Evolutionary conservation across 2,329 filamentous ascomycete species (phyloP).

Genomic region (Diaporthe velutina): DNA sequence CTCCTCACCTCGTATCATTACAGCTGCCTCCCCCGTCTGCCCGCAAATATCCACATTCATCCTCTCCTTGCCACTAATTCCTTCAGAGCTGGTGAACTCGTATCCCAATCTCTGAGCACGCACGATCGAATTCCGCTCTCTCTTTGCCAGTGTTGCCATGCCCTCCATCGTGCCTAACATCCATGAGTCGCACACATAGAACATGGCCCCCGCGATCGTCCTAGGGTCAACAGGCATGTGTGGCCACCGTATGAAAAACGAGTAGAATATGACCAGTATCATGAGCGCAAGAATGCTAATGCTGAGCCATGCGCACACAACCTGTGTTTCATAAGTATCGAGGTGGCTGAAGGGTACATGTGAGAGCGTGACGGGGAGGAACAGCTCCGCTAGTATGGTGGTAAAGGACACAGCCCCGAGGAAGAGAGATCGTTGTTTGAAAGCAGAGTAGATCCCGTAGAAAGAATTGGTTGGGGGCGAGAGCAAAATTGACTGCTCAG

Average conservation of each 20-base stretch:
- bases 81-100: conserved; percentile 49
- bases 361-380: conserved; percentile 53
- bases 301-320: conserved; percentile 50
- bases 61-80: conserved; percentile 44
- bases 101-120: conserved; percentile 48
- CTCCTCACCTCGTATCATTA: not conserved
- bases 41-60: conserved; percentile 46
- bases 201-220: conserved; percentile 52
- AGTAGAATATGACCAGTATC: conserved; percentile 49
- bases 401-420: conserved; percentile 49
- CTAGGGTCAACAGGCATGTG: conserved; percentile 53
- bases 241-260: conserved; percentile 52
- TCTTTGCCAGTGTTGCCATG: conserved; percentile 45
- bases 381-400: conserved; percentile 51
- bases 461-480: conserved; percentile 49
- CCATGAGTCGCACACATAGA: conserved; percentile 51
- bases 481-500: conserved; percentile 51
- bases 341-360: conserved; percentile 54
- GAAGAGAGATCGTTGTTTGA: conserved; percentile 49
- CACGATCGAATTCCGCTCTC: conserved; percentile 49
- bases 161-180: conserved; percentile 50
- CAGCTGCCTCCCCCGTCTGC: conserved; percentile 4
- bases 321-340: conserved; percentile 49
- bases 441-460: conserved; percentile 50
- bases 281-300: conserved; percentile 52